Evolutionary conservation across 1,284 basidiomycete species (phyloP).

Genomic region (Mycena citricolor): DNA sequence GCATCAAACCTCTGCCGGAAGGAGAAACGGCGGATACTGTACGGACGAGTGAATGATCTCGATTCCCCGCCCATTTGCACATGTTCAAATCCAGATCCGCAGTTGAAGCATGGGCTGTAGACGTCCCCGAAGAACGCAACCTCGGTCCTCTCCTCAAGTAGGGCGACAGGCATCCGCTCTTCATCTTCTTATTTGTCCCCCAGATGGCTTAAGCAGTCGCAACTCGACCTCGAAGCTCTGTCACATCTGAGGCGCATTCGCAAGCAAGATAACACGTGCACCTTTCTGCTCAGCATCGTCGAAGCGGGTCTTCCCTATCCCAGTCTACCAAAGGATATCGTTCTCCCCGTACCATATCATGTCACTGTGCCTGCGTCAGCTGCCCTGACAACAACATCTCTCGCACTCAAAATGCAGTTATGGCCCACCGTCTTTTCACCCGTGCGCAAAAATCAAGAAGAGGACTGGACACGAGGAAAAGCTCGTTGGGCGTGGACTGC

Average conservation of each 20-base stretch:
- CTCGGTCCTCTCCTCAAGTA: slow-evolving; percentile 69
- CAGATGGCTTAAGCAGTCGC: slow-evolving; percentile 66
- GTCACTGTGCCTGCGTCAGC: slow-evolving; percentile 67
- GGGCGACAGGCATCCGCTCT: slow-evolving; percentile 27
- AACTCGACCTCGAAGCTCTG: slow-evolving; percentile 59
- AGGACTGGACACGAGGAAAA: slow-evolving; percentile 66
- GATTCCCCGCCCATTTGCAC: slow-evolving; percentile 1
- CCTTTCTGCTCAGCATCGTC: slow-evolving; percentile 52
- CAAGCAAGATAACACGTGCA: slow-evolving; percentile 46
- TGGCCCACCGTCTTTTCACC: slow-evolving; percentile 87
- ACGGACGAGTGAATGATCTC: slow-evolving; percentile 47
- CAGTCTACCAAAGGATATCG: slow-evolving; percentile 37
- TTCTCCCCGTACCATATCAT: slow-evolving; percentile 50
- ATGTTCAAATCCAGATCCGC: slow-evolving; percentile 15
- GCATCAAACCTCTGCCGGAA: slow-evolving; percentile 57
- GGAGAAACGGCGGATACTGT: slow-evolving; percentile 60
- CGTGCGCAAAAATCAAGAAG: slow-evolving; percentile 64
- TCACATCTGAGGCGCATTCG: slow-evolving; percentile 82
- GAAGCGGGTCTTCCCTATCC: slow-evolving; percentile 37
- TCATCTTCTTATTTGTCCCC: background rate
- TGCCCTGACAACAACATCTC: slow-evolving; percentile 70
- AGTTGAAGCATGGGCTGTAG: slow-evolving; percentile 84
- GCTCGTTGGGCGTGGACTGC: slow-evolving; percentile 75
- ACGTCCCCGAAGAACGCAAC: slow-evolving; percentile 68
- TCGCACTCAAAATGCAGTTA: slow-evolving; percentile 62